phyloP scores from a whole-genome alignment of 495 filamentous ascomycete genomes.

The Terfezia claveryi region DNA sequence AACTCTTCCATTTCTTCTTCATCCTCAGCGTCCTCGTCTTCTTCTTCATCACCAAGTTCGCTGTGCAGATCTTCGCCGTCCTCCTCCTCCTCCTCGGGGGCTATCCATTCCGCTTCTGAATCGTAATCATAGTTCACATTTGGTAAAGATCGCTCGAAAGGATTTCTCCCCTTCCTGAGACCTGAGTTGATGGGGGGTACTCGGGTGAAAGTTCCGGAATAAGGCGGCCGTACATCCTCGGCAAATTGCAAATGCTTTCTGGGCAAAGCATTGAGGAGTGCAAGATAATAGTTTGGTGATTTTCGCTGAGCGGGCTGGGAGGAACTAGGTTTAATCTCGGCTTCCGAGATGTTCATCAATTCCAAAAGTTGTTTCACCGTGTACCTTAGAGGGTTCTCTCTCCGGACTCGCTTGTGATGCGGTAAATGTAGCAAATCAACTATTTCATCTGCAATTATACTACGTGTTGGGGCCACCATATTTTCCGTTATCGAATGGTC shows the following conservation, averaged over 20 bases:
- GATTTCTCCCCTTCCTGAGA: constrained; percentile 41
- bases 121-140: constrained; percentile 84
- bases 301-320: constrained; percentile 18
- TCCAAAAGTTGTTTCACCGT: constrained; percentile 33
- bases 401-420: constrained; percentile 24
- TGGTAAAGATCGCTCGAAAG: constrained; percentile 38
- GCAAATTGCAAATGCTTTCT: constrained; percentile 63
- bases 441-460: constrained; percentile 27
- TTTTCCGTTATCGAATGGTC: constrained; percentile 21
- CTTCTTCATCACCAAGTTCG: constrained; percentile 45
- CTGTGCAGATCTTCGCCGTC: constrained; percentile 55
- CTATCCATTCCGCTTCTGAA: constrained; percentile 74
- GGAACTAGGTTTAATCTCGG: constrained; percentile 25
- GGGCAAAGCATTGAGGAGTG: constrained; percentile 39
- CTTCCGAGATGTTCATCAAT: constrained; percentile 16
- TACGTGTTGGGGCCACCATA: constrained; percentile 5
- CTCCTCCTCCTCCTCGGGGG: constrained; percentile 55
- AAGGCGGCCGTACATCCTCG: constrained; percentile 79
- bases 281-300: constrained; percentile 19
- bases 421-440: constrained; percentile 39
- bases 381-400: constrained; percentile 36
- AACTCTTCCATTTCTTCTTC: constrained; percentile 55
- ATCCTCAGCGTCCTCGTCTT: constrained; percentile 41
- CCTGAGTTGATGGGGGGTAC: constrained; percentile 23
- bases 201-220: constrained; percentile 62